A percentile compares a stretch with the other conserved stretches of the same genome.
Evolutionary conservation across 208 protist species (phyloP).

Genomic region (Crithidia bombi): DNA sequence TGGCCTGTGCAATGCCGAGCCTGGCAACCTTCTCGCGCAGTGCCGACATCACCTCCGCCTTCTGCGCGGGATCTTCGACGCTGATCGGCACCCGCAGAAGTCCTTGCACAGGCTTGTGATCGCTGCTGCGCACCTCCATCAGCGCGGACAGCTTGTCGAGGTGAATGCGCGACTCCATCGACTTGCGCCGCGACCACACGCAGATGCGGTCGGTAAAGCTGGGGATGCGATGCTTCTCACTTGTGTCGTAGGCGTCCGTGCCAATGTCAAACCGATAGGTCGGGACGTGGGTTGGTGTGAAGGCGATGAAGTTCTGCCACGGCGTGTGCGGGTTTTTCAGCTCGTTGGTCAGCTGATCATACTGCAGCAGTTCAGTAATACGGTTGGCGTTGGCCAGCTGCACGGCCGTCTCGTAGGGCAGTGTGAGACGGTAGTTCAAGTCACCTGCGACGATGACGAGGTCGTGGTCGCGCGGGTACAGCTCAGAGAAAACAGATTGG

Average conservation of each 20-base stretch:
- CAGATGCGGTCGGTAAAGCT: slow-evolving; percentile 91
- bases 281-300: slow-evolving; percentile 78
- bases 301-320: slow-evolving; percentile 75
- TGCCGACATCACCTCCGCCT: slow-evolving; percentile 51
- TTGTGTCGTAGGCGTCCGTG: slow-evolving; percentile 91
- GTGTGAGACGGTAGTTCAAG: slow-evolving; percentile 92
- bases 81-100: slow-evolving; percentile 62
- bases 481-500: slow-evolving; percentile 37
- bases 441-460: slow-evolving; percentile 92
- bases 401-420: slow-evolving; percentile 80
- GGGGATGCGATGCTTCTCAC: slow-evolving; percentile 90
- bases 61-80: slow-evolving; percentile 61
- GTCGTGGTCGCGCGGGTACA: slow-evolving; percentile 86
- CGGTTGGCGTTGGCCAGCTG: slow-evolving; percentile 38
- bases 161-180: slow-evolving; percentile 42
- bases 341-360: slow-evolving; percentile 86
- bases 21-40: slow-evolving; percentile 49
- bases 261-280: slow-evolving; percentile 94
- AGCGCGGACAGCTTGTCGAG: slow-evolving; percentile 52
- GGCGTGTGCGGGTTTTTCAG: slow-evolving; percentile 73
- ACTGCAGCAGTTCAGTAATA: slow-evolving; percentile 54
- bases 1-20: slow-evolving; percentile 53
- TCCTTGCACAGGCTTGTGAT: slow-evolving; percentile 88
- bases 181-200: slow-evolving; percentile 56
- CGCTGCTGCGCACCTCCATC: slow-evolving; percentile 67